These are phyloP conservation scores for Syzygium malaccense DNA, from an alignment of 441 rosid species.

Conservation along the genomic window DNA sequence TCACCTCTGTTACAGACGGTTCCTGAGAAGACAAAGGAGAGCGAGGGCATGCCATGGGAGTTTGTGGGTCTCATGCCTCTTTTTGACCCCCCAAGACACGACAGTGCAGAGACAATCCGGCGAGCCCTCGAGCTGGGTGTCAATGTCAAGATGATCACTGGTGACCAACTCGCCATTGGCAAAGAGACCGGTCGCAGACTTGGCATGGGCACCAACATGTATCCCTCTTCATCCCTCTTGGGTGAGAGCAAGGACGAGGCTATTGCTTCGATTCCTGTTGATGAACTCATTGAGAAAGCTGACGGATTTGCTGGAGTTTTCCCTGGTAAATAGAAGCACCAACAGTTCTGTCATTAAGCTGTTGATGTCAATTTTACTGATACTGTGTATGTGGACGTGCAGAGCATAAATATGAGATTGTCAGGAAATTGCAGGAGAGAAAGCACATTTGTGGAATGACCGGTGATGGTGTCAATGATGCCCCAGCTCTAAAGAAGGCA, in stretches of 20 bases:
- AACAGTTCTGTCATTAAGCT: neutral
- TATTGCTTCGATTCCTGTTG: slow-evolving; percentile 50
- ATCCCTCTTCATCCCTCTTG: slow-evolving; percentile 83
- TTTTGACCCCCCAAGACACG: slow-evolving; percentile 93
- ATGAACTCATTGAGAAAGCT: slow-evolving; percentile 80
- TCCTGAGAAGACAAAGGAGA: slow-evolving; percentile 70
- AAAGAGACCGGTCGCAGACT: slow-evolving; percentile 93
- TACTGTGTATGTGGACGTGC: neutral
- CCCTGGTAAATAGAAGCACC: slow-evolving; percentile 47
- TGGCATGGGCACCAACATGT: slow-evolving; percentile 95
- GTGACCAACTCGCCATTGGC: slow-evolving; percentile 94
- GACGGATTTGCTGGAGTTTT: slow-evolving; percentile 96
- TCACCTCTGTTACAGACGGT: slow-evolving; percentile 25
- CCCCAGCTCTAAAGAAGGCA: slow-evolving; percentile 85
- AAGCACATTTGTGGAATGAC: slow-evolving; percentile 96
- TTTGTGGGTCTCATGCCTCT: slow-evolving; percentile 90
- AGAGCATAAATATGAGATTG: slow-evolving; percentile 95
- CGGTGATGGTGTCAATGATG: slow-evolving; percentile 93
- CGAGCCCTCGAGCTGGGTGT: slow-evolving; percentile 93
- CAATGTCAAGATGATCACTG: slow-evolving; percentile 95
- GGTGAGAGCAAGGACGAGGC: slow-evolving; percentile 52
- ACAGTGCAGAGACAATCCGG: slow-evolving; percentile 87
- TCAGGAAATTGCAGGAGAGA: slow-evolving; percentile 74
- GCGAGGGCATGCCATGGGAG: slow-evolving; percentile 74
- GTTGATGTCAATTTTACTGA: neutral